These are phyloP conservation scores for Talaromyces wortmannii DNA, from an alignment of 495 filamentous ascomycete genomes.

Conservation along the genomic window DNA sequence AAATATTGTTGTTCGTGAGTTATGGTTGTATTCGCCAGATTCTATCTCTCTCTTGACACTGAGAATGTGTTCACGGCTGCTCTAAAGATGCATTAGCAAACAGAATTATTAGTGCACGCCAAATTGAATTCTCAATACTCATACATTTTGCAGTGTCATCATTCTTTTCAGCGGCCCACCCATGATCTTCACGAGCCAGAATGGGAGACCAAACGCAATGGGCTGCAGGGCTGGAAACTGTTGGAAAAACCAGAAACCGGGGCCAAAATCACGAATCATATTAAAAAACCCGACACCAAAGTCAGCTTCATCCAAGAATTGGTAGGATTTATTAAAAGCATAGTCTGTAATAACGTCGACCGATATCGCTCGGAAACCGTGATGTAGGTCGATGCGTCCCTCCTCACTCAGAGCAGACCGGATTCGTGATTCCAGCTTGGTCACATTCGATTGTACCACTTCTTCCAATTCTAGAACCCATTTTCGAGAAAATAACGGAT, in stretches of 20 bases:
- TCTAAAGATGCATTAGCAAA: not conserved
- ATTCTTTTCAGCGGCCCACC: constrained; percentile 7
- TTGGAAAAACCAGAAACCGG: constrained; percentile 15
- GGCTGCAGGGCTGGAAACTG: constrained; percentile 12
- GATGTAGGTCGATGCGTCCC: constrained; percentile 27
- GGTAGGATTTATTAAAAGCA: constrained; percentile 12
- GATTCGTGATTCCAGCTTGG: constrained; percentile 22
- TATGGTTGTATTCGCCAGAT: constrained; percentile 7
- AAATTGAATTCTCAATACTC: constrained; percentile 3
- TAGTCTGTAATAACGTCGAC: constrained; percentile 41
- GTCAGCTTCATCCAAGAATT: constrained; percentile 11
- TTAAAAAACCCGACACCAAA: constrained; percentile 14
- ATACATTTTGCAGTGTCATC: constrained; percentile 16
- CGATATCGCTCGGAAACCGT: constrained; percentile 18
- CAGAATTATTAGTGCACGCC: too few species aligned
- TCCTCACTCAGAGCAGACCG: constrained; percentile 18
- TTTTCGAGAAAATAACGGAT: constrained; percentile 33
- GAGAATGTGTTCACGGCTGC: constrained; percentile 9
- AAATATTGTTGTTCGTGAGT: constrained; percentile 22
- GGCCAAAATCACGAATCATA: constrained; percentile 10
- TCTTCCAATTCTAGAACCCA: constrained; percentile 19
- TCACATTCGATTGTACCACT: constrained; percentile 22
- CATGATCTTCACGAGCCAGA: constrained; percentile 12
- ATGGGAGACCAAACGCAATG: constrained; percentile 9
- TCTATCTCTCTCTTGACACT: constrained; percentile 11